phyloP scores from a whole-genome alignment of 345 rosid genomes.

The Litchi chinensis region DNA sequence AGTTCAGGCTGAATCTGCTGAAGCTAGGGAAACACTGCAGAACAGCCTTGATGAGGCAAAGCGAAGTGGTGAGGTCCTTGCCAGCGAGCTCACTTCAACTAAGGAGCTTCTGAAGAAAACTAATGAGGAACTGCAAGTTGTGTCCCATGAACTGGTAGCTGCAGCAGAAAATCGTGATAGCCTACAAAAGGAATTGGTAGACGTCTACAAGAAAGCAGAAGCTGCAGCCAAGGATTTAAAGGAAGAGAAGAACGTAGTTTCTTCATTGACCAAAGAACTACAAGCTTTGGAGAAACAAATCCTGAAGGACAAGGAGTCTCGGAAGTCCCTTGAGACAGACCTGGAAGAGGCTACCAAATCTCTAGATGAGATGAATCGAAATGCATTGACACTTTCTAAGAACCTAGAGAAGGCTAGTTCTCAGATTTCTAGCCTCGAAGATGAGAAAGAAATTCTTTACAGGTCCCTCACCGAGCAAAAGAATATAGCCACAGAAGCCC shows the following conservation, averaged over 20 bases:
- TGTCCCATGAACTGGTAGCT: slow-evolving; percentile 47
- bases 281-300: slow-evolving; percentile 71
- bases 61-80: slow-evolving; percentile 42
- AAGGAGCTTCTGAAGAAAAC: slow-evolving; percentile 59
- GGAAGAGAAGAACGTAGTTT: slow-evolving; percentile 52
- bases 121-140: slow-evolving; percentile 45
- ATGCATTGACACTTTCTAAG: slow-evolving; percentile 56
- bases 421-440: slow-evolving; percentile 59
- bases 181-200: slow-evolving; percentile 62
- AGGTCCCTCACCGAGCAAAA: slow-evolving; percentile 69
- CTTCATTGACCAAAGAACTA: slow-evolving; percentile 56
- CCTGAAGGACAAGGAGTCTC: slow-evolving; percentile 60
- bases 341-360: slow-evolving; percentile 90
- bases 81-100: slow-evolving; percentile 49
- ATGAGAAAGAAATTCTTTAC: slow-evolving; percentile 80
- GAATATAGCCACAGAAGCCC: slow-evolving; percentile 59
- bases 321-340: slow-evolving; percentile 69
- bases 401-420: slow-evolving; percentile 68
- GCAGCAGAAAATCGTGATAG: slow-evolving; percentile 53
- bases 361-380: slow-evolving; percentile 79
- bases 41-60: slow-evolving; percentile 52
- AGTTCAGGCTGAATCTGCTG: slow-evolving; percentile 50
- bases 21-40: slow-evolving; percentile 44
- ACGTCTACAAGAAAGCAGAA: slow-evolving; percentile 60
- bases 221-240: slow-evolving; percentile 52